phyloP scores from a whole-genome alignment of 768 basidiomycete species.

The Fibroporia radiculosa region DNA sequence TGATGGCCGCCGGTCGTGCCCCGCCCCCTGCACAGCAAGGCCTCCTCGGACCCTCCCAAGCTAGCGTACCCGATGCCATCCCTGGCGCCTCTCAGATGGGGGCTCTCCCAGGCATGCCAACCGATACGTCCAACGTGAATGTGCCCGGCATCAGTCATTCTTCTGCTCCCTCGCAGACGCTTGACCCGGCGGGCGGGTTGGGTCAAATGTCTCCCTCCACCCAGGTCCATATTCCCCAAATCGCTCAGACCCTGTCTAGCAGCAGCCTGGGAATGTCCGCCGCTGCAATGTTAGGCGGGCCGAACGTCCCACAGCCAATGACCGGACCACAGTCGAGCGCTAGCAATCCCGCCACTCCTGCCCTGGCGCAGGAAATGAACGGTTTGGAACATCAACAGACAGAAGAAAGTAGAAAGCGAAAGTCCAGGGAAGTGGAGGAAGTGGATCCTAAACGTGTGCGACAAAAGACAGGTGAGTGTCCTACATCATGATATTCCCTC shows the following conservation, averaged over 20 bases:
- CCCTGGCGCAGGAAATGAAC: not conserved
- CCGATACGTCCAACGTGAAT: conserved; percentile 3
- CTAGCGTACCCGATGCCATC: conserved; percentile 13
- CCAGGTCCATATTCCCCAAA: conserved; percentile 5
- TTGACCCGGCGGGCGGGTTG: not conserved
- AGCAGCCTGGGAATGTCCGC: conserved; percentile 1
- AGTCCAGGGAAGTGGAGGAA: conserved; percentile 54
- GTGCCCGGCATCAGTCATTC: conserved; percentile 5
- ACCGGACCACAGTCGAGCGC: not conserved
- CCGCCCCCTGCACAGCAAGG: conserved; percentile 16
- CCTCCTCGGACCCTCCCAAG: conserved; percentile 9
- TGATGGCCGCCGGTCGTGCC: conserved; percentile 29
- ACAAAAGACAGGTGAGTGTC: conserved; percentile 59
- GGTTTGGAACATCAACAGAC: conserved; percentile 44
- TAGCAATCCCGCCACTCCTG: not conserved
- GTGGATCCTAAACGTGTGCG: conserved; percentile 61
- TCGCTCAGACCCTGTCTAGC: conserved; percentile 3
- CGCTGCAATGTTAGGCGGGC: not conserved
- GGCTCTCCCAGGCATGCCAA: not conserved
- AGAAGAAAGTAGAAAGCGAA: conserved; percentile 61
- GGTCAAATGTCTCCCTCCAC: conserved; percentile 1
- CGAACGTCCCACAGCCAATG: not conserved
- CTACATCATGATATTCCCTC: not conserved
- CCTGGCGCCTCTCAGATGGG: conserved; percentile 9
- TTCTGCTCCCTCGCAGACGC: not conserved